Evolutionary conservation across 495 filamentous ascomycete genomes (phyloP), one percentile per base, ranked within the genome.

Genomic region (Aspergillus cavernicola): DNA sequence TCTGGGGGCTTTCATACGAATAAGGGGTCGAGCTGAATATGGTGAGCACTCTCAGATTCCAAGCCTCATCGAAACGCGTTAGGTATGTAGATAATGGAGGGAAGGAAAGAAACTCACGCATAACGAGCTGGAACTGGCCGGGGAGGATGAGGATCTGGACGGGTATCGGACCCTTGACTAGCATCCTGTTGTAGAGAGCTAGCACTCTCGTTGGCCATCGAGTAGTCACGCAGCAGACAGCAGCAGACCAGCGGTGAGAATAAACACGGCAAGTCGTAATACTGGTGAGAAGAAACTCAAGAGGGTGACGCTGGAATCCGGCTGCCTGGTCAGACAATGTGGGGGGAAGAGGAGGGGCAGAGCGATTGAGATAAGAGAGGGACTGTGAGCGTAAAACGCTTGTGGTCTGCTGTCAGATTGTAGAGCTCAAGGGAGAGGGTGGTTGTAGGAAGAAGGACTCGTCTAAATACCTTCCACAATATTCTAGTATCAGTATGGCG

Each of bases 1-100:
- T 78, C 51, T 85, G 74, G 3, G 86, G 88, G 54, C 83, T 89
- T 52, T 86, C 80, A 53, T 78, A 82, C 18, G 75, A 77, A n/a
- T n/a, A n/a, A 24, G 79, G 71, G 8, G 66, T 60, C 12, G 79
- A 79, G 26, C 79, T 82, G 32, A n/a, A 20, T 2, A 19, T 8
- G 26, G 33, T 57, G 10, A 40, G 38, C 13, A 22, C 10, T n/a
- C n/a, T n/a, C n/a, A n/a, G n/a, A n/a, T n/a, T n/a, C n/a, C n/a
- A n/a, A n/a, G n/a, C n/a, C n/a, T n/a, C n/a, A n/a, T n/a, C n/a
- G n/a, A n/a, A n/a, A n/a, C n/a, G n/a, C n/a, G n/a, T n/a, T n/a
- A n/a, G n/a, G n/a, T n/a, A n/a, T n/a, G n/a, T n/a, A n/a, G n/a
- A 16, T 38, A n/a, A 6, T 16, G 35, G 12, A 55, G 15, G 40